A percentile compares a stretch with the other conserved stretches of the same genome.
phyloP scores from a whole-genome alignment of 2,329 filamentous ascomycete genomes.

The Colletotrichum sp. region DNA sequence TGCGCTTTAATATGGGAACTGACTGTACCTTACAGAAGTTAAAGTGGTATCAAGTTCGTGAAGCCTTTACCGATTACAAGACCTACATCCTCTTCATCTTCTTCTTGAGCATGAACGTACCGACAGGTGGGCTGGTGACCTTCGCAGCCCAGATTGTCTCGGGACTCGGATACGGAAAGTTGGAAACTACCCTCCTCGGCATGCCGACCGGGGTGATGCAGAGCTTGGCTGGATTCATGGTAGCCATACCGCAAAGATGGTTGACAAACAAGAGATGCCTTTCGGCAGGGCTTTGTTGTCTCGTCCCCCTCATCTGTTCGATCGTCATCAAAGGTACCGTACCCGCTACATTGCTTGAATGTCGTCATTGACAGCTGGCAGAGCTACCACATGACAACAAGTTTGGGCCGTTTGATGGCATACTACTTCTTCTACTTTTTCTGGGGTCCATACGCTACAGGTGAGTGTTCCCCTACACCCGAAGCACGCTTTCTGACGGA shows the following conservation, averaged over 20 bases:
- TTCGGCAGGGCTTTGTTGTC: background rate
- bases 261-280: background rate
- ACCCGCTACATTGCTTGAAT: background rate
- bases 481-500: background rate
- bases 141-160: background rate
- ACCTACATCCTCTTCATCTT: background rate
- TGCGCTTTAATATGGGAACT: accelerated
- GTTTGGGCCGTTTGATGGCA: background rate
- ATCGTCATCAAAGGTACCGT: background rate
- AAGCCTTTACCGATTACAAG: background rate
- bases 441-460: background rate
- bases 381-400: background rate
- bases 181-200: background rate
- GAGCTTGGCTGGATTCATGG: background rate
- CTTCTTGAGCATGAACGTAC: background rate
- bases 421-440: background rate
- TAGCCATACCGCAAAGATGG: background rate
- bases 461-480: background rate
- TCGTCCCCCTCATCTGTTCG: background rate
- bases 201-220: background rate
- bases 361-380: background rate
- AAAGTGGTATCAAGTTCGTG: background rate
- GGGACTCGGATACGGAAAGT: background rate
- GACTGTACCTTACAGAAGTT: background rate
- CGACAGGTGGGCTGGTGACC: background rate